Base-by-base conservation (phyloP, 1,284 basidiomycete species). In the Cutaneotrichosporon spelunceum region DNA sequence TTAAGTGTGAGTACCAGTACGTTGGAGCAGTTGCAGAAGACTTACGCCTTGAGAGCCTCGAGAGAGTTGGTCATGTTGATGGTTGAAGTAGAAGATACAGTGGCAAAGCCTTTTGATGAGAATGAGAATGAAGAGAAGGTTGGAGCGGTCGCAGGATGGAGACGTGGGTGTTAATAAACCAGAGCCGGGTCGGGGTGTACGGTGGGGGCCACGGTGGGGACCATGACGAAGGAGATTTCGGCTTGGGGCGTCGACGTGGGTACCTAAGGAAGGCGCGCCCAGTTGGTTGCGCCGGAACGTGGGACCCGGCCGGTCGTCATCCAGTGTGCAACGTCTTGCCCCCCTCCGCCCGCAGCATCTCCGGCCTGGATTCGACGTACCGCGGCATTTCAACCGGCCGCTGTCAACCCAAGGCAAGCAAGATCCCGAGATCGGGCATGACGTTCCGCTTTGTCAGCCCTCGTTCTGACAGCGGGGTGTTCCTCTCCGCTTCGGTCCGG, bases 21-120 rank as follows among this genome's bases (percentile, higher is more conserved):
- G 50, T n/a, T 10, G n/a, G 3, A n/a, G 27, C 29, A 9, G 26
- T 27, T n/a, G 48, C 14, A 29, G 24, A 1, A 21, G 21, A 65
- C 64, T 65, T 44, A 65, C 64, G 65, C 65, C 62, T 66, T 66
- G 60, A 65, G 66, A 63, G 66, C 66, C 61, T 68, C 66, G 57
- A 68, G 64, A 45, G 64, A 47, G 59, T 45, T 63, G 55, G 66
- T 53, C 64, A 63, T 68, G 48, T 52, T 56, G 30, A 33, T 16
- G 45, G 33, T 29, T 50, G 57, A 29, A 10, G 56, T 34, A 27
- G n/a, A 27, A 4, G 55, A 19, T 13, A 23, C 23, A 19, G 53
- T 30, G 50, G 50, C 30, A 36, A 19, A 21, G 50, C 26, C 23
- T 44, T 47, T 33, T 47, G 27, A 9, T 11, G 30, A 33, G 19